phyloP scores from a whole-genome alignment of 2,329 filamentous ascomycete genomes.

The Mycosphaerella sp. region DNA sequence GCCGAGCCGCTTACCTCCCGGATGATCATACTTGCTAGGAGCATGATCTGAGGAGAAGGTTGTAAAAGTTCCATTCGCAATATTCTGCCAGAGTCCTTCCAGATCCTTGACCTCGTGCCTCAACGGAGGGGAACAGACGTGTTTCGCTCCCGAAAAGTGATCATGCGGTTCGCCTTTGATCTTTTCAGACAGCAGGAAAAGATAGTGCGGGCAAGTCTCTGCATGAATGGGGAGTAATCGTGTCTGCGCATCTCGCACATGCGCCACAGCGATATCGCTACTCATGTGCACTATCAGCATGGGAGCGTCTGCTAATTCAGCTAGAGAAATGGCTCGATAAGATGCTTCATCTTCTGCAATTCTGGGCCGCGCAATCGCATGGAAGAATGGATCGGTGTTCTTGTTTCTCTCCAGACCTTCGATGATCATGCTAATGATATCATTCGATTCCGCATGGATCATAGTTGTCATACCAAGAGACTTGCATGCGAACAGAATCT shows the following conservation, averaged over 20 bases:
- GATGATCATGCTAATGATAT: constrained; percentile 42
- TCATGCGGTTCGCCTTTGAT: constrained; percentile 30
- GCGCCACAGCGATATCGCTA: constrained; percentile 33
- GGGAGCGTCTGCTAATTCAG: constrained; percentile 46
- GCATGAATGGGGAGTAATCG: constrained; percentile 34
- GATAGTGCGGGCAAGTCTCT: constrained; percentile 36
- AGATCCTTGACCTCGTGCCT: constrained; percentile 31
- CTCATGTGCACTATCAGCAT: constrained; percentile 51
- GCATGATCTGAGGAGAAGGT: constrained; percentile 35
- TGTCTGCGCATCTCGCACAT: constrained; percentile 34
- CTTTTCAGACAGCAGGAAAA: constrained; percentile 32
- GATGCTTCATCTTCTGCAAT: constrained; percentile 46
- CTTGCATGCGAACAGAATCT: constrained; percentile 45
- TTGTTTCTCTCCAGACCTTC: constrained; percentile 37
- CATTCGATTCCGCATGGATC: constrained; percentile 46
- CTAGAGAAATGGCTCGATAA: constrained; percentile 47
- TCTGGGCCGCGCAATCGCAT: constrained; percentile 43
- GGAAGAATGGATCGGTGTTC: constrained; percentile 41
- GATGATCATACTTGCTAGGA: constrained; percentile 36
- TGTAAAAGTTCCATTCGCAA: constrained; percentile 35
- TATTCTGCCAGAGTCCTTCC: constrained; percentile 32
- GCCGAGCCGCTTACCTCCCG: constrained; percentile 36
- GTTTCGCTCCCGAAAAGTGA: constrained; percentile 34
- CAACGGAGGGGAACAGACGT: constrained; percentile 34
- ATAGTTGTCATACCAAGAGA: constrained; percentile 44